phyloP scores from a whole-genome alignment of 345 rosid species.

The Pugionium cornutum region DNA sequence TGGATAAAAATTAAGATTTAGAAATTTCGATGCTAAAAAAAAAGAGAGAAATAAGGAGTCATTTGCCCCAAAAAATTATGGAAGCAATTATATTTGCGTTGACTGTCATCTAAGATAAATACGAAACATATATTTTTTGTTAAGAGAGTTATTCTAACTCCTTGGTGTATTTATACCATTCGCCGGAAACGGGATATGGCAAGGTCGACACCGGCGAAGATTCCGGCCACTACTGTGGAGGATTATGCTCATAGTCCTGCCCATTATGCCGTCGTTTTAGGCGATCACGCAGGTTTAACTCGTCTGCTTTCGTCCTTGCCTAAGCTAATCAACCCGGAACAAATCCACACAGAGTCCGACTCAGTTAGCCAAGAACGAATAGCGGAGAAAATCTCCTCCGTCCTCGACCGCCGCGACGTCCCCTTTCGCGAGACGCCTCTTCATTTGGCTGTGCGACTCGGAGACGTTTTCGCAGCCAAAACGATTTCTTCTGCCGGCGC shows the following conservation, averaged over 20 bases:
- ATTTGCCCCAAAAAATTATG: slow-evolving; percentile 3
- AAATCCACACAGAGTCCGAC: slow-evolving; percentile 70
- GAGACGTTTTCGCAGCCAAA: slow-evolving; percentile 54
- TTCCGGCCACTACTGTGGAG: slow-evolving; percentile 48
- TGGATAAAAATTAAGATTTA: not conserved
- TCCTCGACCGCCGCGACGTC: slow-evolving; percentile 85
- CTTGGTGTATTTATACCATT: slow-evolving; percentile 34
- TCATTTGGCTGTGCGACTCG: slow-evolving; percentile 76
- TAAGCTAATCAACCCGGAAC: slow-evolving; percentile 56
- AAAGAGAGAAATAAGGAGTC: not conserved
- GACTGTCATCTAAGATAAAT: slow-evolving; percentile 14
- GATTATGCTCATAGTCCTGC: slow-evolving; percentile 82
- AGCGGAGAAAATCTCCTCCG: slow-evolving; percentile 66
- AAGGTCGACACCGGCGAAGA: slow-evolving; percentile 44
- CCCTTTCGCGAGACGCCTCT: slow-evolving; percentile 82
- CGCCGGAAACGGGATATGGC: slow-evolving; percentile 41
- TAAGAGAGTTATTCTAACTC: slow-evolving; percentile 15
- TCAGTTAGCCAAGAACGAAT: slow-evolving; percentile 59
- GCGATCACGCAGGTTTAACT: slow-evolving; percentile 63
- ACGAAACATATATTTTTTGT: not conserved
- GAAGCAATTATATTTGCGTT: slow-evolving; percentile 14
- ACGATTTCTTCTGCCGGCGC: slow-evolving; percentile 68
- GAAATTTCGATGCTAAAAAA: not conserved
- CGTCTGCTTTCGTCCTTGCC: slow-evolving; percentile 72
- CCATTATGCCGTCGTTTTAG: slow-evolving; percentile 72